Evolutionary conservation across 768 basidiomycete species (phyloP).

Genomic region (Chiua virens): DNA sequence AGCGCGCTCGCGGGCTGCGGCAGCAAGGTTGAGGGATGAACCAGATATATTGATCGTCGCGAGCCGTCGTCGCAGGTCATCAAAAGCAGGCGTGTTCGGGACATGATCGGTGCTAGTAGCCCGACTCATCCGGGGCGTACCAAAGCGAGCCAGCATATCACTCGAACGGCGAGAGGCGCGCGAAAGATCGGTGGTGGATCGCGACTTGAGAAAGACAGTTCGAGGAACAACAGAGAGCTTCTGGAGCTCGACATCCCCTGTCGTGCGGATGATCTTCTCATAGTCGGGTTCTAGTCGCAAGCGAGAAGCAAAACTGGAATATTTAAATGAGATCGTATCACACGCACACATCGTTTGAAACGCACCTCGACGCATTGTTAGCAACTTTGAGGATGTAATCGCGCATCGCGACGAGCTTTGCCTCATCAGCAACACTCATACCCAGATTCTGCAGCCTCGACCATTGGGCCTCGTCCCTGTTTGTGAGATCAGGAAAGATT

Average conservation of each 20-base stretch:
- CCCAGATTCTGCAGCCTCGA: conserved; percentile 83
- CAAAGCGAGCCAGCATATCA: conserved; percentile 44
- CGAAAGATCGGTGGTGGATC: conserved; percentile 37
- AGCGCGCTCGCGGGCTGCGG: conserved; percentile 46
- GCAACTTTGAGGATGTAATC: conserved; percentile 88
- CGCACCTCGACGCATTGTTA: conserved; percentile 72
- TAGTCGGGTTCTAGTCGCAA: conserved; percentile 60
- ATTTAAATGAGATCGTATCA: conserved; percentile 1
- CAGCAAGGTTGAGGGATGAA: conserved; percentile 54
- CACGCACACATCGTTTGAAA: neutral
- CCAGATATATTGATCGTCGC: conserved; percentile 72
- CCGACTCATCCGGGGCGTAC: conserved; percentile 51
- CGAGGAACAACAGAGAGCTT: conserved; percentile 89
- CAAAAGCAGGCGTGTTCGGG: conserved; percentile 58
- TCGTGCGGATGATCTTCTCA: conserved; percentile 61
- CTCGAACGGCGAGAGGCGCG: conserved; percentile 44
- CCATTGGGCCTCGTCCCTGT: conserved; percentile 76
- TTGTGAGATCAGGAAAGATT: neutral
- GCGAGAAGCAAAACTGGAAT: conserved; percentile 63
- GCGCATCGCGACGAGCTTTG: conserved; percentile 82
- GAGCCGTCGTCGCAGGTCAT: conserved; percentile 76
- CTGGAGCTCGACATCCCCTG: conserved; percentile 73
- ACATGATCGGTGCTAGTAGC: conserved; percentile 48
- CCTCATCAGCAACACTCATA: conserved; percentile 79
- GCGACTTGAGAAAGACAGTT: conserved; percentile 78